phyloP scores from a whole-genome alignment of 345 rosid species.

The Eucalyptus caleyi region DNA sequence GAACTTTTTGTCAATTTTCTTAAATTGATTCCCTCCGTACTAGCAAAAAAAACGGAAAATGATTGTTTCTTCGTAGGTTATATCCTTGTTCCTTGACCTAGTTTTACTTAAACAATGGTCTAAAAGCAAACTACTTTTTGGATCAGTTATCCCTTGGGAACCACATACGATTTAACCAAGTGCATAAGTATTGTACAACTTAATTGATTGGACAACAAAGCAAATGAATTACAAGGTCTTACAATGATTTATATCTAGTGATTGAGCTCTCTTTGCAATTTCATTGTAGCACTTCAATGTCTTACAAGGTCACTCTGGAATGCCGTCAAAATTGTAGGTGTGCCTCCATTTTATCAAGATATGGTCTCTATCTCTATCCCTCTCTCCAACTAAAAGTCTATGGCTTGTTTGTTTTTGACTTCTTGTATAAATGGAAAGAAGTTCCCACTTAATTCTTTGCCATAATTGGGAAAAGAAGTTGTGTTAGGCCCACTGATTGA shows the following conservation, averaged over 20 bases:
- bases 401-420: neutral
- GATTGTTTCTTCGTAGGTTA: neutral
- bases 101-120: neutral
- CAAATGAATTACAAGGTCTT: fast-evolving
- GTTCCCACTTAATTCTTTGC: neutral
- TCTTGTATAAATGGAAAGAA: neutral
- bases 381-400: neutral
- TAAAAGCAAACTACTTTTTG: neutral
- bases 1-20: no score
- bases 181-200: fast-evolving
- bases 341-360: neutral
- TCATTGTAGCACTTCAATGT: fast-evolving
- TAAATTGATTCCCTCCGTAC: no score
- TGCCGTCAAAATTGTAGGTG: neutral
- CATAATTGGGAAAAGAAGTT: neutral
- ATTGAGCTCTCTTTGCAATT: fast-evolving
- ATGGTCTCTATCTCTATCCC: fast-evolving
- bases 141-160: fast-evolving
- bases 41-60: fast-evolving
- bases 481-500: fast-evolving
- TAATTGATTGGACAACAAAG: no score
- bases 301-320: fast-evolving
- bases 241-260: no score
- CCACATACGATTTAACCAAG: no score
- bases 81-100: neutral